Base-by-base conservation (phyloP, 176 grass and related monocot species). In the Hordeum marinum region DNA sequence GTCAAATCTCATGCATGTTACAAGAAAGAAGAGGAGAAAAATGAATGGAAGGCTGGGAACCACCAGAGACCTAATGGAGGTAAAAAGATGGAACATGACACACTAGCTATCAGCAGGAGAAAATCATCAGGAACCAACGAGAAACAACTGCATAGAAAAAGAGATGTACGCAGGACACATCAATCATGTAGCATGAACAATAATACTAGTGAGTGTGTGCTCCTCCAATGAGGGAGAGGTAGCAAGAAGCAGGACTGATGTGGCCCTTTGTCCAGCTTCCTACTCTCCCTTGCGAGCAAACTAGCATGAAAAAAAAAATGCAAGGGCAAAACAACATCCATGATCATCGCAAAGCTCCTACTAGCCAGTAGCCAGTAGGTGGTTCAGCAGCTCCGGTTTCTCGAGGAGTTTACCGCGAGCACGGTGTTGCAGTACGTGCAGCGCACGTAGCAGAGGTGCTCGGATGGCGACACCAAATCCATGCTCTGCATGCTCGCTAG, bases 361-460 rank as follows among this genome's bases (percentile, higher is more conserved):
- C 52, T 57, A 21, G 52, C 52, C 52, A 57, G 52, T 52, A 18
- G 68, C 15, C 17, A 41, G 75, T 69, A 72, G 80, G 54, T 36
- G 13, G 75, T 17, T 67, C 71, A 17, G 6, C 35, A 36, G 52
- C 24, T 58, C 74, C 67, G 84, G 43, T 85, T 67, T 91, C 79
- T 85, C 82, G 87, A 91, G 76, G 92, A 98, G 90, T 89, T 93
- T 94, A 98, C 96, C 90, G 88, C 88, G 78, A 99, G 96, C 64
- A 94, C 90, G 65, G 89, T 90, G 75, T 88, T 96, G 88, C 96
- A 99, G 90, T 90, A 99, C 81, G 89, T 91, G 93, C 96, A 99
- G 89, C 91, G 85, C n/a, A 98, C 91, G 81, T 90, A 96, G 90
- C 93, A 89, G 61, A 96, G 77, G 78, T 92, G 91, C 85, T 96